Evolutionary conservation across 768 basidiomycete species (phyloP), one percentile per base, ranked within the genome.

Genomic region (Podaxis sp.): DNA sequence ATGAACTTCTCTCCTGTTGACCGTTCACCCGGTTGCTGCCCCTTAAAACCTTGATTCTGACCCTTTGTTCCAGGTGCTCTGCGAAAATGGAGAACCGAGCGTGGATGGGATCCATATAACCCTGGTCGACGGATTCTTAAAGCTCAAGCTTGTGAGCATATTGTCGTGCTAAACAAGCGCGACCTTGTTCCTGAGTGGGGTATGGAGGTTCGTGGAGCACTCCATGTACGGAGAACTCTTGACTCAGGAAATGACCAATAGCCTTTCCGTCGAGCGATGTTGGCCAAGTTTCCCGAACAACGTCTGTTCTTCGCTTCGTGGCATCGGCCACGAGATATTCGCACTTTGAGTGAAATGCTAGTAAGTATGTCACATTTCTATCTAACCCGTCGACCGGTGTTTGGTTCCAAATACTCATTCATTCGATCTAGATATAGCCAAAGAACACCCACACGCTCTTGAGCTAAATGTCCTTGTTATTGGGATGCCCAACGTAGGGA

Each of bases 401-500:
- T 36, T 63, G 46, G 48, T 48, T 28, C 61, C 30, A 63, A 22
- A 39, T 51, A 17, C 33, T 63, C 8, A 61, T 61, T 15, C 4
- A 30, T 33, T 56, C 15, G 9, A 26, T 40, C 57, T 64, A 93
- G 91, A 85, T 68, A 82, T 92, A 67, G 89, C 91, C 36, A 86
- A 85, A 68, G 79, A 80, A 46, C 83, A 88, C 71, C 86, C 86
- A 56, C 84, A 92, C 65, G 82, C 86, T 52, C 85, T 87, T 68
- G 91, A 91, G 72, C 77, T 93, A 67, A 95, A 95, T 68, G 89
- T 98, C 6, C 82, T 98, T 2, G 94, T 99, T 24, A 89, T 97
- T 63, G 97, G 97, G 24, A 99, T 99, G 96, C 97, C 97, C 17
- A 99, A 99, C 73, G 95, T 98, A 52, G 96, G 96, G 46, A 99